Evolutionary conservation across 2,329 filamentous ascomycete species (phyloP).

Genomic region (Geosmithia putterillii): DNA sequence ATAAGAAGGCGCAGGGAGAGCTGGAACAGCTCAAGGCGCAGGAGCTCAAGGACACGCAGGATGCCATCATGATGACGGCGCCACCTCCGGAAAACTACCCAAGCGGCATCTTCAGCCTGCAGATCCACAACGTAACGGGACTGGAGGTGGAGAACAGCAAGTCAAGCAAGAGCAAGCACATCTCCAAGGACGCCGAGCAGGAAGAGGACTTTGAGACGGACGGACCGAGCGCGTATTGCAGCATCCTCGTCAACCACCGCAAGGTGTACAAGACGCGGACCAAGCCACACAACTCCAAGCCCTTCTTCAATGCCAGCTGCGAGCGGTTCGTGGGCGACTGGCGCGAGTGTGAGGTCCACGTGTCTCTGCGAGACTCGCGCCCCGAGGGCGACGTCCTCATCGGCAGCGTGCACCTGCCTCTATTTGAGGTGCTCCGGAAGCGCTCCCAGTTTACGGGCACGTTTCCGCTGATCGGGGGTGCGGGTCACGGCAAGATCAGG

Average conservation of each 20-base stretch:
- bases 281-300: constrained; percentile 67
- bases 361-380: constrained; percentile 54
- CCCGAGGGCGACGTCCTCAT: constrained; percentile 55
- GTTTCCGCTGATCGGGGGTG: constrained; percentile 57
- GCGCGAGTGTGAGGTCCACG: constrained; percentile 52
- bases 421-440: constrained; percentile 48
- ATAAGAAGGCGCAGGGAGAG: constrained; percentile 44
- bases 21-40: constrained; percentile 56
- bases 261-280: constrained; percentile 60
- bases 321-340: constrained; percentile 63
- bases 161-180: constrained; percentile 44
- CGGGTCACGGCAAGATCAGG: constrained; percentile 58
- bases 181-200: constrained; percentile 30
- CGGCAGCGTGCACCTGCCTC: constrained; percentile 57
- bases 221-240: constrained; percentile 59
- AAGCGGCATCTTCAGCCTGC: constrained; percentile 56
- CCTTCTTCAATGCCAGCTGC: constrained; percentile 67
- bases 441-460: constrained; percentile 52
- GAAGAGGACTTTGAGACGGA: constrained; percentile 50
- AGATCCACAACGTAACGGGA: constrained; percentile 62
- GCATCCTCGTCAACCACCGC: constrained; percentile 60
- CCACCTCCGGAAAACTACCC: constrained; percentile 50
- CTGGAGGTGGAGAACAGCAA: constrained; percentile 41
- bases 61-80: constrained; percentile 55
- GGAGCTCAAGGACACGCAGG: constrained; percentile 47